Conservation (phyloP, 2,329 filamentous ascomycete genomes). For the Cladorrhinum sp. region DNA sequence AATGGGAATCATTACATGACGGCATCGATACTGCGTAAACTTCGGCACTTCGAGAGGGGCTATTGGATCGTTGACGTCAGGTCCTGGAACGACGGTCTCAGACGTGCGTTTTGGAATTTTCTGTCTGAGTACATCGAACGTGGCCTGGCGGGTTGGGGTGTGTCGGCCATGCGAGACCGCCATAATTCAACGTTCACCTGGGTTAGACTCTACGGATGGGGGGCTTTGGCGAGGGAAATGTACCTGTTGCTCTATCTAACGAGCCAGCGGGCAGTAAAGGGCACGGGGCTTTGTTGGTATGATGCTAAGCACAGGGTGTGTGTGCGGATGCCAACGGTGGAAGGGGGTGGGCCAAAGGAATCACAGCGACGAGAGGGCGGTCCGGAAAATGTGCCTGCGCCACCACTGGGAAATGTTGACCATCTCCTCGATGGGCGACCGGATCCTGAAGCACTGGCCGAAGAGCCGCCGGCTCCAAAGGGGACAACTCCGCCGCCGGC, state of each 20-base stretch:
- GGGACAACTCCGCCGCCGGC: no score
- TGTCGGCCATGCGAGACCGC: conserved; percentile 53
- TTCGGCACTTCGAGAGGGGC: conserved; percentile 66
- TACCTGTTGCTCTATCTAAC: conserved; percentile 74
- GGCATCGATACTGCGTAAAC: conserved; percentile 42
- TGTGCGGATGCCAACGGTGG: conserved; percentile 38
- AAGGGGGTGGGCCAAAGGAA: not conserved
- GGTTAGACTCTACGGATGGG: conserved; percentile 76
- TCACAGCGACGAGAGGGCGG: not conserved
- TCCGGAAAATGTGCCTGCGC: not conserved
- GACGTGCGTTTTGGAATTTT: conserved; percentile 59
- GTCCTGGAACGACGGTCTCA: conserved; percentile 49
- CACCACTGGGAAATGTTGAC: not conserved
- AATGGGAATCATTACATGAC: conserved; percentile 56
- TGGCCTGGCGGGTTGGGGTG: conserved; percentile 63
- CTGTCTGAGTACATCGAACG: conserved; percentile 57
- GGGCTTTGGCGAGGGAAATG: conserved; percentile 66
- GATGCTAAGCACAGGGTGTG: conserved; percentile 59
- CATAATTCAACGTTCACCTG: conserved; percentile 34
- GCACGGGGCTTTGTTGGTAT: conserved; percentile 61
- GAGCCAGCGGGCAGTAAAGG: conserved; percentile 60
- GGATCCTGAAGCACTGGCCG: not conserved
- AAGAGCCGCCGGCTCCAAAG: not conserved
- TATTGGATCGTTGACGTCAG: conserved; percentile 68
- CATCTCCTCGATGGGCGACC: not conserved